Evolutionary conservation across 495 filamentous ascomycete species (phyloP).

Genomic region (Neurospora sp.): DNA sequence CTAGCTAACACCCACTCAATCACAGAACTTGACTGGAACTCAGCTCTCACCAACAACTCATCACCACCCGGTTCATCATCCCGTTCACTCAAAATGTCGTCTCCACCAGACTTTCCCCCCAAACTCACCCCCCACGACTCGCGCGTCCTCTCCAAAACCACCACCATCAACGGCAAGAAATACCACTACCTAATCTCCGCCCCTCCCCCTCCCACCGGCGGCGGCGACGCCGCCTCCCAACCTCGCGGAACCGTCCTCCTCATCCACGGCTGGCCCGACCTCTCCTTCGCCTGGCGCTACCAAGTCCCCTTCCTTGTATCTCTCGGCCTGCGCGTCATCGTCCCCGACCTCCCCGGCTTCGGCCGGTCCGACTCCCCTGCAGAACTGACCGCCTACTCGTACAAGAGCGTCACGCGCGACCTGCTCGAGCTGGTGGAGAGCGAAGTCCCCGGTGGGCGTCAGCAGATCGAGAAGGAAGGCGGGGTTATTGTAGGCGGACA

Average conservation of each 20-base stretch:
- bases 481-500: constrained; percentile 62
- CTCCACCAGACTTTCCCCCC: constrained; percentile 25
- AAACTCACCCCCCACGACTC: constrained; percentile 53
- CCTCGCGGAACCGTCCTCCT: constrained; percentile 54
- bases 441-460: constrained; percentile 50
- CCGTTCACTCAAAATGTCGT: constrained; percentile 13
- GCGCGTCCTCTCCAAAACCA: constrained; percentile 50
- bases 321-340: constrained; percentile 46
- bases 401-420: constrained; percentile 56
- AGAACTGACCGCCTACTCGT: constrained; percentile 45
- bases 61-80: neutral
- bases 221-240: constrained; percentile 15
- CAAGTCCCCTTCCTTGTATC: constrained; percentile 63
- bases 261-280: constrained; percentile 50
- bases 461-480: constrained; percentile 34
- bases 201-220: constrained; percentile 32
- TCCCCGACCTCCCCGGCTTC: constrained; percentile 51
- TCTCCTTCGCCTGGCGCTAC: constrained; percentile 69
- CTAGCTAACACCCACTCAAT: neutral
- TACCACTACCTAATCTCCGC: constrained; percentile 64
- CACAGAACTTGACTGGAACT: neutral
- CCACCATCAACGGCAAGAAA: constrained; percentile 49
- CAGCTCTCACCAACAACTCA: neutral
- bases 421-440: constrained; percentile 26
- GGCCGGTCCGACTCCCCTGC: constrained; percentile 52